Evolutionary conservation across 371 early-diverging fungal species (phyloP), one percentile per base, ranked within the genome.

Genomic region (Lichtheimia corymbifera): DNA sequence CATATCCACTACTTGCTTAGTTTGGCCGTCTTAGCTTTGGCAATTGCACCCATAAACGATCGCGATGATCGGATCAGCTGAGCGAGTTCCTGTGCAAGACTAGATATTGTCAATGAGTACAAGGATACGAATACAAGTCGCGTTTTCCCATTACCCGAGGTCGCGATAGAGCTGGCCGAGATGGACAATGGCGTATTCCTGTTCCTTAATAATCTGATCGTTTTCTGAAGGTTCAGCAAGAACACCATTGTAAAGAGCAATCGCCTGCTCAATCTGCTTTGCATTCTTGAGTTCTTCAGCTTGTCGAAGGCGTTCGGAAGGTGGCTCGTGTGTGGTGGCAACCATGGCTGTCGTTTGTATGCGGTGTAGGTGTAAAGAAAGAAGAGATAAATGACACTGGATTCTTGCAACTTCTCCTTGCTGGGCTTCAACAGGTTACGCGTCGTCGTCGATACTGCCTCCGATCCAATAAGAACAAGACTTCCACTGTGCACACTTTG

Each of bases 21-120:
- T 83, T 95, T 97, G 22, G 98, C 93, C 3, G 96, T 92, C 83
- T 98, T 98, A 49, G 98, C 98, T 73, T 95, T 95, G 25, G 97
- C 89, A 55, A 96, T 91, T 18, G 89, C 75, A 25, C 86, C 76
- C 70, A 97, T 90, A 71, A 93, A 84, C 4, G 83, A 70, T 57
- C 88, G 89, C 20, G 94, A 93, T 18, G 87, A 85, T 56, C 91
- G 89, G 62, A 96, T 88, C 64, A 97, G 83, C 5, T 68, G 76
- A 1, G 94, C 91, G 43, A 97, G 86, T 55, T 92, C 90, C 14
- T 88, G 73, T 27, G 93, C 83, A 47, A 90, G 83, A 58, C 93
- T 94, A 76, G 0, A 24, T 35, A 9, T 11, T 35, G 11, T 6
- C 35, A 6, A 9, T 35, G 35, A 35, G 35, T 2, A 24, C 4